A percentile compares a stretch with the other conserved stretches of the same genome.
Evolutionary conservation across 495 filamentous ascomycete species (phyloP).

Genomic region (Pyronema domesticum): DNA sequence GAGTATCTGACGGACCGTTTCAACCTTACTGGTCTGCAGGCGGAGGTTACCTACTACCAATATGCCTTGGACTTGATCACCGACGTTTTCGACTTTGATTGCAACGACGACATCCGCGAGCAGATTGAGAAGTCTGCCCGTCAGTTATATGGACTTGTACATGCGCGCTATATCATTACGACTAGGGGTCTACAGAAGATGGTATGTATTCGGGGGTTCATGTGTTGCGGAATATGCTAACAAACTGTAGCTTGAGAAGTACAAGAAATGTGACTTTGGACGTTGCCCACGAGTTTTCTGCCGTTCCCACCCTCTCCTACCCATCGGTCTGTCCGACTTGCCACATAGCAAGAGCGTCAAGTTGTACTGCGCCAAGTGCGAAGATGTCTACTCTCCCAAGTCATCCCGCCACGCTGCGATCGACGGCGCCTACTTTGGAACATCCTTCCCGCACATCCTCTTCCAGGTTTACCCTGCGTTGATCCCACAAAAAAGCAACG

Average conservation of each 20-base stretch:
- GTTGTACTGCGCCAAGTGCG: slow-evolving; percentile 89
- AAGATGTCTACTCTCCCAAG: slow-evolving; percentile 98
- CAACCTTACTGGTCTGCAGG: slow-evolving; percentile 92
- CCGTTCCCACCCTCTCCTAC: slow-evolving; percentile 74
- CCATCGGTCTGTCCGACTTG: slow-evolving; percentile 79
- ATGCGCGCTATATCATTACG: slow-evolving; percentile 93
- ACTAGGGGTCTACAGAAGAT: slow-evolving; percentile 89
- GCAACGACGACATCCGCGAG: slow-evolving; percentile 93
- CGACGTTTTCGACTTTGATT: slow-evolving; percentile 98
- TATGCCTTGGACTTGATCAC: slow-evolving; percentile 97
- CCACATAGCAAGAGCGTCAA: slow-evolving; percentile 75
- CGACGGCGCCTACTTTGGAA: slow-evolving; percentile 95
- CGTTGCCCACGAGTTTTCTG: slow-evolving; percentile 96
- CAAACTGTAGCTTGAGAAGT: slow-evolving; percentile 70
- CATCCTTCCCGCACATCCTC: slow-evolving; percentile 94
- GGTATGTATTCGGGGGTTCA: slow-evolving; percentile 35
- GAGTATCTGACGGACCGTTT: slow-evolving; percentile 97
- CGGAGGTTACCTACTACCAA: slow-evolving; percentile 96
- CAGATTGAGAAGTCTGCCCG: slow-evolving; percentile 95
- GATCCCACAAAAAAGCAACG: slow-evolving; percentile 64
- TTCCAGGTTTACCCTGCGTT: slow-evolving; percentile 94
- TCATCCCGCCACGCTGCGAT: slow-evolving; percentile 87
- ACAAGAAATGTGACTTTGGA: slow-evolving; percentile 94
- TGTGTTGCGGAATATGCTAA: slow-evolving; percentile 1
- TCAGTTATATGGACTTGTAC: slow-evolving; percentile 89